Conservation (phyloP, 108 stramenopile species). For the Conticribra guillardii region DNA sequence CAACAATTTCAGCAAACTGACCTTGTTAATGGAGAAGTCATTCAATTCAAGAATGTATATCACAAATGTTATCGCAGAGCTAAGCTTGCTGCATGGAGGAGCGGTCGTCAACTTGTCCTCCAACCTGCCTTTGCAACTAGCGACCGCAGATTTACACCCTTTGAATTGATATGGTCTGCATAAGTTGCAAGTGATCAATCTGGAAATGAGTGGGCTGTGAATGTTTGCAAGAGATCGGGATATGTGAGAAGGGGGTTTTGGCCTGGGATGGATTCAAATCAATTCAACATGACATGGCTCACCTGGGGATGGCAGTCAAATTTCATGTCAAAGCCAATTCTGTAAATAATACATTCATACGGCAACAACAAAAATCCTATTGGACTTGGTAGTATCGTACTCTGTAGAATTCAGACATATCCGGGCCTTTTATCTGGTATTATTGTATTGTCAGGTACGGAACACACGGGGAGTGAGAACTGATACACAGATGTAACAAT, state of each 20-base stretch:
- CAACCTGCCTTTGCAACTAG: conserved; percentile 18
- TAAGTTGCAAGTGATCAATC: conserved; percentile 18
- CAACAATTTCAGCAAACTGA: conserved; percentile 17
- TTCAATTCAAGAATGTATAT: conserved; percentile 12
- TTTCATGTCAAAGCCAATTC: conserved; percentile 19
- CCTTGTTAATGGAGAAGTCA: conserved; percentile 4
- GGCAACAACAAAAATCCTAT: no score
- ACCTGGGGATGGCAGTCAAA: conserved; percentile 17
- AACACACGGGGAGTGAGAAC: no score
- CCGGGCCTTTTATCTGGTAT: no score
- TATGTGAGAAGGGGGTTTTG: background rate
- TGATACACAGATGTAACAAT: no score
- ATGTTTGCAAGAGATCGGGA: conserved; percentile 13
- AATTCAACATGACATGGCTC: conserved; percentile 3
- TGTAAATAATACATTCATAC: no score
- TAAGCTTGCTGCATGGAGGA: conserved; percentile 14
- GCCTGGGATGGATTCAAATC: background rate
- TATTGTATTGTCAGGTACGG: no score
- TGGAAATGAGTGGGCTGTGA: conserved; percentile 21
- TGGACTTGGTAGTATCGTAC: no score
- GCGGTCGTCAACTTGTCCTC: conserved; percentile 7
- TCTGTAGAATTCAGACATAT: no score
- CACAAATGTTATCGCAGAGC: conserved; percentile 15
- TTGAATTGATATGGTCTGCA: conserved; percentile 1
- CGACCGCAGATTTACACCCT: conserved; percentile 5